A percentile compares a stretch with the other conserved stretches of the same genome.
phyloP scores from a whole-genome alignment of 139 green algal genomes.

The Coccomyxa sp. region DNA sequence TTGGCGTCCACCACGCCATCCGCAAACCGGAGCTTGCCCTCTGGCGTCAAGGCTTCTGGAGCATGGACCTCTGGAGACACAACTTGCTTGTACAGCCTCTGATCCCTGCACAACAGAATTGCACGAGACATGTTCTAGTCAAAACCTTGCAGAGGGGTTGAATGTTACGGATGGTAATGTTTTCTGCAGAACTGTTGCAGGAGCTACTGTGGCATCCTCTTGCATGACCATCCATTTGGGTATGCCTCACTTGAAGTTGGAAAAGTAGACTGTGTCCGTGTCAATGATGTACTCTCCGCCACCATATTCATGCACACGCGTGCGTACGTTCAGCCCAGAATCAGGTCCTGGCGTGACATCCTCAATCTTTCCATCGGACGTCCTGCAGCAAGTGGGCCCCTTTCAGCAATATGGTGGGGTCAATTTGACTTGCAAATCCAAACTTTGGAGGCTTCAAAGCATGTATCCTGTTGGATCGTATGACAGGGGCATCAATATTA shows the following conservation, averaged over 20 bases:
- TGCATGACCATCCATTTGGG: not conserved
- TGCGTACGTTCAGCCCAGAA: slow-evolving; percentile 63
- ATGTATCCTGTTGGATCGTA: not conserved
- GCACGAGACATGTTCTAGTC: not conserved
- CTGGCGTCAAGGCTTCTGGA: slow-evolving; percentile 30
- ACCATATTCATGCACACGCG: slow-evolving; percentile 67
- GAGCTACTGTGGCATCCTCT: not conserved
- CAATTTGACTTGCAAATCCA: not conserved
- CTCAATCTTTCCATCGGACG: slow-evolving; percentile 8
- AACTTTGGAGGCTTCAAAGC: not conserved
- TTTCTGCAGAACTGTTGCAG: not conserved
- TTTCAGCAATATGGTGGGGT: not conserved
- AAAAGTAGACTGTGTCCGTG: slow-evolving; percentile 3
- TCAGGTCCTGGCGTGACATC: slow-evolving; percentile 54
- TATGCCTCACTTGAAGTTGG: slow-evolving; percentile 56
- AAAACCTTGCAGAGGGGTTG: not conserved
- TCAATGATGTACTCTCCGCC: slow-evolving; percentile 48
- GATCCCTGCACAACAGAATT: slow-evolving; percentile 38
- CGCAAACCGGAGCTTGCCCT: slow-evolving; percentile 49
- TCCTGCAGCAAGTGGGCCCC: slow-evolving; percentile 9
- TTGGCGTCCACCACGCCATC: slow-evolving; percentile 37
- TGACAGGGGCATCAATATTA: not conserved
- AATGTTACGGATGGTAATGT: not conserved
- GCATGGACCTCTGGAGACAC: slow-evolving; percentile 3
- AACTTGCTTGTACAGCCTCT: slow-evolving; percentile 59